phyloP scores from a whole-genome alignment of 2,329 filamentous ascomycete species.

The Dactylella cylindrospora region DNA sequence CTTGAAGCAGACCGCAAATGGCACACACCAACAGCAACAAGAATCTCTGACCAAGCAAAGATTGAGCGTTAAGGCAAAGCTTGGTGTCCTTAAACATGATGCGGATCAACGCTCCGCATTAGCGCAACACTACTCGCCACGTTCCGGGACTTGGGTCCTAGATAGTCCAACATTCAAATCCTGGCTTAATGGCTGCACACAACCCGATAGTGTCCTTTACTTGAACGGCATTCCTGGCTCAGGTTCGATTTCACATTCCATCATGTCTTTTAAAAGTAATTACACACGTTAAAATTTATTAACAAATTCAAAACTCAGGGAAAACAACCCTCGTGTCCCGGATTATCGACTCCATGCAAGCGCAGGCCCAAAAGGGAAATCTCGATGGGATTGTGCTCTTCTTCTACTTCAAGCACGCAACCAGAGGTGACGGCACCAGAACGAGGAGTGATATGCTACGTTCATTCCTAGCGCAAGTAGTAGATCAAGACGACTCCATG shows the following conservation, averaged over 20 bases:
- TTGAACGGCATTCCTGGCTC: constrained; percentile 46
- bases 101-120: background rate
- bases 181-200: background rate
- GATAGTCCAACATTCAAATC: background rate
- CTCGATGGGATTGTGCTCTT: background rate
- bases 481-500: constrained; percentile 6
- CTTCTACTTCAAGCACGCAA: constrained; percentile 4
- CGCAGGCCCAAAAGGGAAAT: too few species aligned
- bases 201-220: constrained; percentile 20
- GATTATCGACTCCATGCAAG: background rate
- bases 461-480: background rate
- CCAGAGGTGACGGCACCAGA: background rate
- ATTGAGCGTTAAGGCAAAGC: too few species aligned
- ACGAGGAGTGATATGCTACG: constrained; percentile 2
- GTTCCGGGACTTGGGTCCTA: constrained; percentile 7
- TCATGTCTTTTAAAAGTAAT: too few species aligned
- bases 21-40: background rate
- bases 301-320: too few species aligned
- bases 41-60: too few species aligned
- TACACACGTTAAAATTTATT: too few species aligned
- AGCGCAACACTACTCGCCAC: background rate
- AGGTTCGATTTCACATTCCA: too few species aligned
- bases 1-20: constrained; percentile 6
- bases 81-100: too few species aligned
- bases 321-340: background rate